phyloP scores from a whole-genome alignment of 176 grass and related monocot genomes.

The Triticum monococcum region DNA sequence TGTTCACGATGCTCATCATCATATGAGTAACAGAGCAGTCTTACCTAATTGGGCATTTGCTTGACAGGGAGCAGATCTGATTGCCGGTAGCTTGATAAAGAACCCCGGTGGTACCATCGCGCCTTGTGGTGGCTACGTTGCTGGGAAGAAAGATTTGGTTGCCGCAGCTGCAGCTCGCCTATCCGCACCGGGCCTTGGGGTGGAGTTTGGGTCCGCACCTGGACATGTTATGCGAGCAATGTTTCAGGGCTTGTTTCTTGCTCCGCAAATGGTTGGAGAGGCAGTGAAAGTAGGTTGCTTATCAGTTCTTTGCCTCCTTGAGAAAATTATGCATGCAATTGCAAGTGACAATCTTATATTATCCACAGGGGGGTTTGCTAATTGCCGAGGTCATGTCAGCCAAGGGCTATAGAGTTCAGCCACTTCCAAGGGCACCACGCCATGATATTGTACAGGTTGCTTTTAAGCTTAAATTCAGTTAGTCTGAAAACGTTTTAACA shows the following conservation, averaged over 20 bases:
- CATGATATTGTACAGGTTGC: conserved; percentile 90
- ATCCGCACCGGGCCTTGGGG: conserved; percentile 85
- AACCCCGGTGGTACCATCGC: conserved; percentile 90
- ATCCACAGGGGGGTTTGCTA: conserved; percentile 73
- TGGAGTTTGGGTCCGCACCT: conserved; percentile 80
- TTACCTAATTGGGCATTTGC: conserved; percentile 29
- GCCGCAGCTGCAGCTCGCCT: conserved; percentile 74
- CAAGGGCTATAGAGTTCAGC: conserved; percentile 86
- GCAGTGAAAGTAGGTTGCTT: conserved; percentile 65
- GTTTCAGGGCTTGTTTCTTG: conserved; percentile 92
- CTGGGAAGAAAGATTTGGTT: conserved; percentile 74
- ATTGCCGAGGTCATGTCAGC: conserved; percentile 83
- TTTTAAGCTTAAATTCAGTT: neutral
- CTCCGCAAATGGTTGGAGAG: conserved; percentile 95
- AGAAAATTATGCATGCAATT: neutral
- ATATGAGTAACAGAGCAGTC: neutral
- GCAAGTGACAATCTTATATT: neutral
- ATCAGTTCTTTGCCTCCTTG: neutral
- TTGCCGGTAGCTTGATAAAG: conserved; percentile 95
- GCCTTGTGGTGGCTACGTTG: conserved; percentile 86
- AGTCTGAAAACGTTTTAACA: neutral
- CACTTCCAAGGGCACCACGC: conserved; percentile 54
- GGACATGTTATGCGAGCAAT: conserved; percentile 80
- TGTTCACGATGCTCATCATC: neutral
- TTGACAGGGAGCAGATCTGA: conserved; percentile 78